Evolutionary conservation across 2,329 filamentous ascomycete species (phyloP), one percentile per base, ranked within the genome.

Genomic region (Trichoderma koningiopsis): DNA sequence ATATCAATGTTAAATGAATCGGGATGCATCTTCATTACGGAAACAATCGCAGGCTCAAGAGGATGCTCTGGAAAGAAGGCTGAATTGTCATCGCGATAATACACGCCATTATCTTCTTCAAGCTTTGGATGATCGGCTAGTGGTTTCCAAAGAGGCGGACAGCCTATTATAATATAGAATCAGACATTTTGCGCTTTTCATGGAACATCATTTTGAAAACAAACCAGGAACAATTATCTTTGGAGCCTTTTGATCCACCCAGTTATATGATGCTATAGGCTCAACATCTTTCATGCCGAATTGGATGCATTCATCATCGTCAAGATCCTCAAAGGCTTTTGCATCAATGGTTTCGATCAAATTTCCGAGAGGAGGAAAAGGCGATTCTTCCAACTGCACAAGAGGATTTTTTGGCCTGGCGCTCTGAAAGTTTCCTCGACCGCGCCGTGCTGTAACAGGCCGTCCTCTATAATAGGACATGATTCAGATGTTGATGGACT

Each of bases 71-170:
- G 82, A 67, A 79, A 86, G 3, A 78, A 79, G 0, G 85, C 85
- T 0, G 85, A 83, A 70, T 89, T 89, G 3, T 79, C 75, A 72
- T 89, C 87, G 3, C 85, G 84, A 70, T 81, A 88, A 72, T 84
- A 88, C 0, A 78, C 72, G 2, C 84, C 85, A 8, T 70, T 74
- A 71, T 89, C 87, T 72, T 83, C 75, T 4, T 72, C 37, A 13
- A 83, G 58, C 43, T 66, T 68, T 49, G 43, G 71, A 37, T 75
- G 58, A 31, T 31, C 63, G 24, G 56, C 70, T 11, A 76, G 78
- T 57, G 80, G 72, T 5, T 74, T 75, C 82, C 81, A 84, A 24
- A 77, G 75, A 2, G 73, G 59, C 13, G 73, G 73, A 22, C 60
- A 61, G n/a, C 78, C 62, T 66, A 80, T 79, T 53, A 74, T n/a